Evolutionary conservation across 2,329 filamentous ascomycete genomes (phyloP).

Genomic region (Aspergillus ochraceus): DNA sequence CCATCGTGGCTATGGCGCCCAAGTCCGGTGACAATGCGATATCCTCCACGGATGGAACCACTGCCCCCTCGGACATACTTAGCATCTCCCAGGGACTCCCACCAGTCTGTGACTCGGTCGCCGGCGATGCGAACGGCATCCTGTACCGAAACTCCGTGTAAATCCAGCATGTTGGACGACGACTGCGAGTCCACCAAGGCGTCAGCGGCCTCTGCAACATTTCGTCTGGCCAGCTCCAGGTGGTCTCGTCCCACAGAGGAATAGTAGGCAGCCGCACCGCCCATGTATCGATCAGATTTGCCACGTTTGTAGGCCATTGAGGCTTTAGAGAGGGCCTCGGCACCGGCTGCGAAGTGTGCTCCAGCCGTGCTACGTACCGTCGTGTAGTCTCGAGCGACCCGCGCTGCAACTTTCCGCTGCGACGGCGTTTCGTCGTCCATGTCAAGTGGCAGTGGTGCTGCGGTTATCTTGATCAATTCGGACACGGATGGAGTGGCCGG

Average conservation of each 20-base stretch:
- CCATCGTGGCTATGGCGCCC: slow-evolving; percentile 78
- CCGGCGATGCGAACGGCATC: slow-evolving; percentile 79
- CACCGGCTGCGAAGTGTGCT: slow-evolving; percentile 48
- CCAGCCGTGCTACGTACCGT: slow-evolving; percentile 41
- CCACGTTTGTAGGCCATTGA: slow-evolving; percentile 59
- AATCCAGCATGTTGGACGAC: slow-evolving; percentile 61
- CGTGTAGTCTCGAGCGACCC: slow-evolving; percentile 20
- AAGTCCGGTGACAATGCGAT: slow-evolving; percentile 76
- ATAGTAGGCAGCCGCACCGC: slow-evolving; percentile 75
- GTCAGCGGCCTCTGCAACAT: slow-evolving; percentile 69
- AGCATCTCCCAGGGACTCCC: slow-evolving; percentile 68
- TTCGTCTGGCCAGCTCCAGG: slow-evolving; percentile 56
- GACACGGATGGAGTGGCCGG: slow-evolving; percentile 29
- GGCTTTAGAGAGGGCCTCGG: slow-evolving; percentile 58
- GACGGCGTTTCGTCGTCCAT: slow-evolving; percentile 25
- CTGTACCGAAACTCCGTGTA: slow-evolving; percentile 79
- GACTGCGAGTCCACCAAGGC: slow-evolving; percentile 69
- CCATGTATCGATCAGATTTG: slow-evolving; percentile 71
- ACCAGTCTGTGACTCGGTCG: slow-evolving; percentile 70
- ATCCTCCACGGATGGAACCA: slow-evolving; percentile 54
- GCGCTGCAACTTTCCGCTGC: slow-evolving; percentile 5
- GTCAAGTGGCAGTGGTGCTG: slow-evolving; percentile 22
- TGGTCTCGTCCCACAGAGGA: slow-evolving; percentile 68
- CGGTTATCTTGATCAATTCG: slow-evolving; percentile 48
- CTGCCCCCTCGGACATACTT: slow-evolving; percentile 49